Evolutionary conservation across 352 stramenopile species (phyloP), one percentile per base, ranked within the genome.

Genomic region (Phytophthora ramorum): DNA sequence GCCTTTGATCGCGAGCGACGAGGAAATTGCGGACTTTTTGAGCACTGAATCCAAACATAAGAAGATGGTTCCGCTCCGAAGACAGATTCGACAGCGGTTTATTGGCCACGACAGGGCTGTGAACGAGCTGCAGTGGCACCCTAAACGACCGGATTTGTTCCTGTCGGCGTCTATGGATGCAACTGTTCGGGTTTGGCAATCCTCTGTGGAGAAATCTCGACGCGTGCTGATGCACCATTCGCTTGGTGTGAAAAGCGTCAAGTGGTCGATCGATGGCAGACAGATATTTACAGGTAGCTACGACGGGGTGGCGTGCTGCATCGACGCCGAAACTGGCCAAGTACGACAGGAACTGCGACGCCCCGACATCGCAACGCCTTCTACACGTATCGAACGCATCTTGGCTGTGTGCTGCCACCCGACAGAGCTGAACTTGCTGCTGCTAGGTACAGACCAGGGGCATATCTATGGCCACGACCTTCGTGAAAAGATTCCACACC

Each of bases 111-210:
- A 12, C 2, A 73, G 65, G n/a, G 47, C 66, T 3, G 51, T 90
- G 12, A 75, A 76, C 30, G 63, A 64, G 38, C 17, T 87, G 22
- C 63, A 83, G 13, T 91, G 83, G 83, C 83, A 79, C 59, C 66
- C 66, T 4, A 53, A 10, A 12, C 68, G 69, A 14, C 24, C 69
- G 3, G 14, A 63, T 13, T 63, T 87, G 14, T 82, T 89, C 43
- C 55, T 89, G 0, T 89, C 83, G 5, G 76, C 80, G n/a, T 86
- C 80, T 0, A 87, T 90, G 83, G 83, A 91, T 63, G 48, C 55
- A 26, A 77, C 67, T 1, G 68, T 89, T 3, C 75, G 76, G 7
- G 51, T 91, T 6, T 91, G 83, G 83, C 67, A 65, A 58, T 37
- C 38, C 30, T 63, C 65, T 3, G 17, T 7, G 13, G 38, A 48